A percentile compares a stretch with the other conserved stretches of the same genome.
phyloP scores from a whole-genome alignment of 2,329 filamentous ascomycete genomes.

The Colletotrichum sp. region DNA sequence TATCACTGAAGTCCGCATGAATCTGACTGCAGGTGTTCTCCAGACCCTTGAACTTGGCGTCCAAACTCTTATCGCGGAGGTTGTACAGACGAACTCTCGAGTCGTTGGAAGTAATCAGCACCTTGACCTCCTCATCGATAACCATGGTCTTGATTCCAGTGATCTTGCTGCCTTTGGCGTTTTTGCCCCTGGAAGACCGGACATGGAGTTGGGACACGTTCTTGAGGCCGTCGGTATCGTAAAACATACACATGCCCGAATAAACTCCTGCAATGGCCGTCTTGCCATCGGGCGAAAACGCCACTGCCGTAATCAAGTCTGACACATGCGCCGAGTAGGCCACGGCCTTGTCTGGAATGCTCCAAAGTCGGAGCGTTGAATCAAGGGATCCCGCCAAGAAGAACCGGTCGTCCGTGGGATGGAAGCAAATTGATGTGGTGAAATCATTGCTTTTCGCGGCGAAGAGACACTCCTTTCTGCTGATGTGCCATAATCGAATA shows the following conservation, averaged over 20 bases:
- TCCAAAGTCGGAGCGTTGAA: conserved; percentile 88
- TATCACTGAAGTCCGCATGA: conserved; percentile 85
- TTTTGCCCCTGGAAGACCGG: conserved; percentile 89
- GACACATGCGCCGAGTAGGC: conserved; percentile 79
- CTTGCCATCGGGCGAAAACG: conserved; percentile 91
- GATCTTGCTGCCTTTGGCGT: conserved; percentile 96
- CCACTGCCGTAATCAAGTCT: conserved; percentile 92
- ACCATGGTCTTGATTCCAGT: conserved; percentile 85
- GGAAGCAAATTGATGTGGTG: conserved; percentile 93
- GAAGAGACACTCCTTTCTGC: conserved; percentile 83
- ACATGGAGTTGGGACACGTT: conserved; percentile 87
- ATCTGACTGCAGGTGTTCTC: conserved; percentile 93
- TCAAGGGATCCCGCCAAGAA: conserved; percentile 95
- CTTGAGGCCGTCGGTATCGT: conserved; percentile 90
- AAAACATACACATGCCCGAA: conserved; percentile 86
- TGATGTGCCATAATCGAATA: conserved; percentile 92
- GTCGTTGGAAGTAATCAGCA: conserved; percentile 94
- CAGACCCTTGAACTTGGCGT: conserved; percentile 90
- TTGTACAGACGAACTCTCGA: conserved; percentile 91
- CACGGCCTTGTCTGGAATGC: conserved; percentile 94
- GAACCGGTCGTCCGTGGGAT: conserved; percentile 93
- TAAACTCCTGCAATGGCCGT: conserved; percentile 88
- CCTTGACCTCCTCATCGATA: conserved; percentile 73
- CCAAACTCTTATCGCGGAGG: conserved; percentile 81
- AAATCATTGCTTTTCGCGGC: conserved; percentile 96